Evolutionary conservation across 176 grass and related monocot genomes (phyloP).

Genomic region (Panicum miliaceum): DNA sequence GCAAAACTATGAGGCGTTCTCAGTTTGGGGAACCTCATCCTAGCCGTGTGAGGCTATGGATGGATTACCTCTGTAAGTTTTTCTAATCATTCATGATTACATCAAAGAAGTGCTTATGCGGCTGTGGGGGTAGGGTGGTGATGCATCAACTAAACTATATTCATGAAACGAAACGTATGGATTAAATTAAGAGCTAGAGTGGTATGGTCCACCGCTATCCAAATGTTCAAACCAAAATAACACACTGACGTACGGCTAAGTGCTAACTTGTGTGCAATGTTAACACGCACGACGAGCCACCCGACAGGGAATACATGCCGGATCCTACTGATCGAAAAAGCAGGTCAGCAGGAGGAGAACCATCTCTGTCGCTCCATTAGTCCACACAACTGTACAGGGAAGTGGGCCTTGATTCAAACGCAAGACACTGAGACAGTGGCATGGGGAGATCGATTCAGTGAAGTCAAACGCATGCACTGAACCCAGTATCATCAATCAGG

Average conservation of each 20-base stretch:
- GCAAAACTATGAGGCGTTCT: no score
- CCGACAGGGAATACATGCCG: background rate
- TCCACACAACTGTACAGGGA: background rate
- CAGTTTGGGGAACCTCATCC: no score
- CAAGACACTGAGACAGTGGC: background rate
- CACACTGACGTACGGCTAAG: background rate
- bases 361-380: background rate
- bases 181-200: background rate
- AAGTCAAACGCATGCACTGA: slow-evolving; percentile 4
- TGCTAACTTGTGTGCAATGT: background rate
- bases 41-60: background rate
- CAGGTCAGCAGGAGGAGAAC: background rate
- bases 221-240: background rate
- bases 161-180: background rate
- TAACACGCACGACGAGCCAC: background rate
- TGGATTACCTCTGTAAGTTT: background rate
- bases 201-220: background rate
- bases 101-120: no score
- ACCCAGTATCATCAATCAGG: background rate
- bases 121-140: background rate
- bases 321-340: background rate
- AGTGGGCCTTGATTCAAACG: slow-evolving; percentile 1
- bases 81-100: background rate
- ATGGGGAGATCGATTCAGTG: background rate
- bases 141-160: background rate